A percentile compares a stretch with the other conserved stretches of the same genome.
Evolutionary conservation across 2,329 filamentous ascomycete species (phyloP).

Genomic region (Fusarium neocosmosporiellum): DNA sequence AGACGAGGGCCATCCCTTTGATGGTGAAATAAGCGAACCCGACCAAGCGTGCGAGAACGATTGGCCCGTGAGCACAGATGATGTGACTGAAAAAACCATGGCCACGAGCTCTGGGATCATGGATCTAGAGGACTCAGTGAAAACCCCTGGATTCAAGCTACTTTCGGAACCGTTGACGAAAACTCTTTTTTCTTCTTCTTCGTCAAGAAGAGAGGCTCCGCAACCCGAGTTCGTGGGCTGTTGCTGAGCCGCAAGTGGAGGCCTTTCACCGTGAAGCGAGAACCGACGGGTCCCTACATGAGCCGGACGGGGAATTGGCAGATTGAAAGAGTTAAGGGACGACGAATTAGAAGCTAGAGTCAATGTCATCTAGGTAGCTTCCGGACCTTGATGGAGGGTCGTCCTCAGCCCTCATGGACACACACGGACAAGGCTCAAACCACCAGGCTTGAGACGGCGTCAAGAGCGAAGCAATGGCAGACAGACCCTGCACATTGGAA

Average conservation of each 20-base stretch:
- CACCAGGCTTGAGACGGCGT: neutral
- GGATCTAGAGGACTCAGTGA: slow-evolving; percentile 14
- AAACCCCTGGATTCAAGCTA: slow-evolving; percentile 13
- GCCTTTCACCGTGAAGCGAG: slow-evolving; percentile 16
- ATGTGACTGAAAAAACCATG: slow-evolving; percentile 31
- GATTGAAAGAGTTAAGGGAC: neutral
- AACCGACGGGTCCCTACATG: slow-evolving; percentile 16
- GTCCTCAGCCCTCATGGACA: slow-evolving; percentile 11
- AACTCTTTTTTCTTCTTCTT: slow-evolving; percentile 9
- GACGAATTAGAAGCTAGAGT: neutral
- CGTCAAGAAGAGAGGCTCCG: slow-evolving; percentile 14
- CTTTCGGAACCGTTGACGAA: slow-evolving; percentile 3
- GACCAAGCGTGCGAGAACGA: slow-evolving; percentile 42
- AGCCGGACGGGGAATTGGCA: slow-evolving; percentile 1
- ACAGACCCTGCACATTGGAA: neutral
- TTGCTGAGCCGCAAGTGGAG: slow-evolving; percentile 39
- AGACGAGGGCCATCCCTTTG: neutral
- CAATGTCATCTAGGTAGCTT: neutral
- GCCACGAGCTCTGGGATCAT: slow-evolving; percentile 26
- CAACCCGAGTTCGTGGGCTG: slow-evolving; percentile 23
- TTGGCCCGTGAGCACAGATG: slow-evolving; percentile 43
- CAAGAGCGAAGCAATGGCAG: neutral
- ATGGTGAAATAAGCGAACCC: slow-evolving; percentile 13
- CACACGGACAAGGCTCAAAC: neutral
- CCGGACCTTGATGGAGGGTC: slow-evolving; percentile 6